Conservation (phyloP, 2,329 filamentous ascomycete species). For the Aspergillus fischeri region DNA sequence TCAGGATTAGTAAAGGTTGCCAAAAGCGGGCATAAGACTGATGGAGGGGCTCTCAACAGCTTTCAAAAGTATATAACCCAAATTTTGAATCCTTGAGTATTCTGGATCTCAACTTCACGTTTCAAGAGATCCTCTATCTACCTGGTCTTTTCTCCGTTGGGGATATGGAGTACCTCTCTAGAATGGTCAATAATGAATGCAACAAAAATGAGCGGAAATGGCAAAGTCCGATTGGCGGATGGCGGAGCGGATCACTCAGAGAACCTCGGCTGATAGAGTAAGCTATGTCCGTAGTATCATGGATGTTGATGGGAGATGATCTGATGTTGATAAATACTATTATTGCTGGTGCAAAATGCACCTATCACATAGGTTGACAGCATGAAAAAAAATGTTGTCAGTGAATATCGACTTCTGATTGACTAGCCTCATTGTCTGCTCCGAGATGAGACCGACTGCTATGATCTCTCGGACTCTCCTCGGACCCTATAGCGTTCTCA, state of each 20-base stretch:
- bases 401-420: not conserved
- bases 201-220: constrained; percentile 3
- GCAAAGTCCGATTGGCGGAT: constrained; percentile 2
- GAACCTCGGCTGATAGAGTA: constrained; percentile 6
- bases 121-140: too few species aligned
- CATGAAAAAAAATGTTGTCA: not conserved
- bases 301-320: not conserved
- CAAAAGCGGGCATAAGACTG: too few species aligned
- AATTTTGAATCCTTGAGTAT: too few species aligned
- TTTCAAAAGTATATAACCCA: too few species aligned
- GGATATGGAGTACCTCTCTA: too few species aligned
- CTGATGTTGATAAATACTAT: not conserved
- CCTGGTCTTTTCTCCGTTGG: too few species aligned
- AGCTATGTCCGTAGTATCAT: not conserved
- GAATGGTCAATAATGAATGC: too few species aligned
- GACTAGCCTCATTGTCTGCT: not conserved
- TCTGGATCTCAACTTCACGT: too few species aligned
- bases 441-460: not conserved
- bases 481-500: too few species aligned
- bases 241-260: not conserved
- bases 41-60: too few species aligned
- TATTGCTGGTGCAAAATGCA: not conserved
- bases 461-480: not conserved
- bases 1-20: too few species aligned
- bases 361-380: not conserved